Base-by-base conservation (phyloP, 495 filamentous ascomycete species). In the Astrocystis sublimbata region DNA sequence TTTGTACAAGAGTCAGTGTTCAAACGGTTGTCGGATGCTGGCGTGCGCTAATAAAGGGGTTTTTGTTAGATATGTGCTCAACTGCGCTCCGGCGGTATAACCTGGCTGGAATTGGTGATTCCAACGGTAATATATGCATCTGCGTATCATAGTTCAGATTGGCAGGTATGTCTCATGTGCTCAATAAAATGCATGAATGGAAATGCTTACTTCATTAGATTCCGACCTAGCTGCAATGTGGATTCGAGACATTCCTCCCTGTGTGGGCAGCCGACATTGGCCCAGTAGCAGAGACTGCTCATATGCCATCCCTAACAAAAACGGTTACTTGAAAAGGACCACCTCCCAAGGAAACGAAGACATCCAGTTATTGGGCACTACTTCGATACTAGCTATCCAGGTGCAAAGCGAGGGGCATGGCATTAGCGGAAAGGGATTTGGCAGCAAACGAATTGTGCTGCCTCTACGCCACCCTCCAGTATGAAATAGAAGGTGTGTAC, bases 1-100 rank as follows among this genome's bases (percentile, higher is more conserved):
- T 54, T 54, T 21, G 51, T 54, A 35, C 51, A 54, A 54, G 3
- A 10, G 51, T 54, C 15, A 9, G 51, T 54, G n/a, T 6, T 40
- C 21, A 4, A 26, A 7, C 12, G 35, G 24, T 35, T 36, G n/a
- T n/a, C 12, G 1, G 6, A 40, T 26, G 15, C 12, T 24, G 8
- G 19, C 13, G 1, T 36, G 9, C 10, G 21, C 51, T 54, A 54
- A 54, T 10, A 6, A 24, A 38, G 5, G 13, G 9, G 21, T 3
- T 23, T n/a, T 7, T 54, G 17, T 24, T 54, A 54, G 51, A 8
- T 54, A 54, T 54, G 40, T 54, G 24, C 35, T 54, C 33, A 3
- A 54, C 40, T 49, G 46, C 26, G 6, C 1, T 49, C 30, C 13
- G 5, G 2, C 13, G 30, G 28, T 13, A 30, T 9, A 49, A 30